A percentile compares a stretch with the other conserved stretches of the same genome.
Conservation (phyloP, 2,329 filamentous ascomycete genomes). For the Plenodomus lindquistii region DNA sequence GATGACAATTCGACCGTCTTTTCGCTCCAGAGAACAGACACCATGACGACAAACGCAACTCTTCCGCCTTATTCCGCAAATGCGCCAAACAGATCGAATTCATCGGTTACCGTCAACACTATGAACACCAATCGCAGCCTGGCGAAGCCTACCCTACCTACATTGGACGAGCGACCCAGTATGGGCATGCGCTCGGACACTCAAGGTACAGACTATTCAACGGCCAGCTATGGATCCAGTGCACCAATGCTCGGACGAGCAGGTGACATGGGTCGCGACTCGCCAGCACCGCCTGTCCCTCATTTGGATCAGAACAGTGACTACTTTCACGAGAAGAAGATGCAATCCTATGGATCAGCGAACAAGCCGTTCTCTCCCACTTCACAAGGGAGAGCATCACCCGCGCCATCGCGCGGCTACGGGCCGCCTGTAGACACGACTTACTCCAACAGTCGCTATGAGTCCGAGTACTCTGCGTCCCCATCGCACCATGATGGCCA, state of each 20-base stretch:
- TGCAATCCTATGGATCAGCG: conserved; percentile 26
- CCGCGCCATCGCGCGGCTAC: conserved; percentile 27
- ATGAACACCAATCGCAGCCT: conserved; percentile 19
- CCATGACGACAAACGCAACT: conserved; percentile 38
- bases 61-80: conserved; percentile 56
- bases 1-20: conserved; percentile 46
- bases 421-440: conserved; percentile 38
- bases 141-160: conserved; percentile 48
- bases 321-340: conserved; percentile 31
- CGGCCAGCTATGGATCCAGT: conserved; percentile 65
- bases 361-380: conserved; percentile 34
- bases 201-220: conserved; percentile 57
- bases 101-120: conserved; percentile 57
- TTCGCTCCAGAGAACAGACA: conserved; percentile 41
- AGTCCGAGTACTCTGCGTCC: conserved; percentile 27
- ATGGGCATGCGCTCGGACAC: conserved; percentile 53
- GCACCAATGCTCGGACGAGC: conserved; percentile 65
- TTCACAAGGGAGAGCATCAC: conserved; percentile 35
- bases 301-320: conserved; percentile 30
- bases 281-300: conserved; percentile 38
- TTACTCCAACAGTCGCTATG: conserved; percentile 25
- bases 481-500: conserved; percentile 23
- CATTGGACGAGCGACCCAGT: conserved; percentile 44
- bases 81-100: conserved; percentile 58
- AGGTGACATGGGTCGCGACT: conserved; percentile 59